Evolutionary conservation across 345 rosid species (phyloP).

Genomic region (Linum usitatissimum): DNA sequence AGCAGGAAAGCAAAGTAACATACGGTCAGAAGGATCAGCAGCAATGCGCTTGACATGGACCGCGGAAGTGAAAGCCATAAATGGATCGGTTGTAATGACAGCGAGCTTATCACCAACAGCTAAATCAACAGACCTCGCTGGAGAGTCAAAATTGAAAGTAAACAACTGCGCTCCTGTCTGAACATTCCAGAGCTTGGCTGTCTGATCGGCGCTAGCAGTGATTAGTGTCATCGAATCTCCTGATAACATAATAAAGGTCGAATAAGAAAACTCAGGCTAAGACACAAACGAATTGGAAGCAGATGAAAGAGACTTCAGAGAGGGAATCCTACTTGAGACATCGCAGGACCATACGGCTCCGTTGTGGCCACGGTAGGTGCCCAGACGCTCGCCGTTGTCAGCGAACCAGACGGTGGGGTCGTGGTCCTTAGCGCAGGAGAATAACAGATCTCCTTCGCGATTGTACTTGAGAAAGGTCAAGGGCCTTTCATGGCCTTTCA

Average conservation of each 20-base stretch:
- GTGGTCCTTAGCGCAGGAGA: conserved; percentile 96
- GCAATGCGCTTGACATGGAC: conserved; percentile 77
- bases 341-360: conserved; percentile 98
- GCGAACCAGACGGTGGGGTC: conserved; percentile 94
- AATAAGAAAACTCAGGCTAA: not conserved
- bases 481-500: conserved; percentile 99
- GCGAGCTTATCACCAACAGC: conserved; percentile 80
- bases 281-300: not conserved
- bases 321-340: conserved; percentile 44
- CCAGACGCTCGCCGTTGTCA: conserved; percentile 87
- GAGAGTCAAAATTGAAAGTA: conserved; percentile 66
- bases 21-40: conserved; percentile 58
- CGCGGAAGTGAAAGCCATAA: conserved; percentile 79
- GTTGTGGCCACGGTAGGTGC: conserved; percentile 95
- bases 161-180: conserved; percentile 52
- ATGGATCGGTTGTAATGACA: conserved; percentile 82
- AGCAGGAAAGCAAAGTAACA: conserved; percentile 12
- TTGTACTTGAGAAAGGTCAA: conserved; percentile 81
- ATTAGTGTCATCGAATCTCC: conserved; percentile 70
- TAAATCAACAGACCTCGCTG: conserved; percentile 82
- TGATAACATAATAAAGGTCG: conserved; percentile 1
- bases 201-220: conserved; percentile 91
- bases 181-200: conserved; percentile 84
- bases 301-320: not conserved
- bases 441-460: conserved; percentile 81